Percentiles rank a stretch among this genome's conserved stretches.
These are phyloP conservation scores for Madurella fahalii DNA, from an alignment of 2,329 filamentous ascomycete species.

Conservation along the genomic window DNA sequence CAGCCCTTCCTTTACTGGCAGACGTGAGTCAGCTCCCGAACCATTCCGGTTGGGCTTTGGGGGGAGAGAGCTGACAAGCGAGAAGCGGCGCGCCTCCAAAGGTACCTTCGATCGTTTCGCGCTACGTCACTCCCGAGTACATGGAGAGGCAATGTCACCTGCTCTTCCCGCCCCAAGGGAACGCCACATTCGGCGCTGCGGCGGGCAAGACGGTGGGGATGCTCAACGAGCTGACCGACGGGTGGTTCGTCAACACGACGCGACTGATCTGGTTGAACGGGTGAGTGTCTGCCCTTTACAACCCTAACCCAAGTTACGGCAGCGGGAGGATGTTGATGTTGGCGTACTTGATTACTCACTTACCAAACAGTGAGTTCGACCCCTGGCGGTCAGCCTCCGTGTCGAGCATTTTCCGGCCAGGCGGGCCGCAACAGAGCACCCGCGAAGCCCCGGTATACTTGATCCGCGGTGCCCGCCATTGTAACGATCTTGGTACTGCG, in stretches of 20 bases:
- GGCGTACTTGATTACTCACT: neutral
- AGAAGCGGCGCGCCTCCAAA: slow-evolving; percentile 44
- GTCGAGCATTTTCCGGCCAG: slow-evolving; percentile 49
- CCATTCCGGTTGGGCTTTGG: neutral
- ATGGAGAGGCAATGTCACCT: slow-evolving; percentile 52
- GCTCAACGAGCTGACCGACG: slow-evolving; percentile 51
- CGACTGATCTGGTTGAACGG: slow-evolving; percentile 57
- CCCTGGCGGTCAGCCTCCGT: slow-evolving; percentile 56
- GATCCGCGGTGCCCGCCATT: slow-evolving; percentile 52
- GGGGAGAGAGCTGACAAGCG: neutral
- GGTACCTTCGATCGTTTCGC: slow-evolving; percentile 46
- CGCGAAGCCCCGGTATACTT: slow-evolving; percentile 46
- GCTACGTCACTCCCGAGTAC: slow-evolving; percentile 48
- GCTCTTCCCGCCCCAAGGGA: slow-evolving; percentile 49
- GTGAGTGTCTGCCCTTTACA: slow-evolving; percentile 23
- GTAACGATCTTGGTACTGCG: slow-evolving; percentile 46
- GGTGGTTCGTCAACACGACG: slow-evolving; percentile 52
- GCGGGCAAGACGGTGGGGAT: slow-evolving; percentile 42
- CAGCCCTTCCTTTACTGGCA: slow-evolving; percentile 59
- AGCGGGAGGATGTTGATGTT: neutral
- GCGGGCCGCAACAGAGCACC: slow-evolving; percentile 48
- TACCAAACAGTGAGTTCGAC: slow-evolving; percentile 46
- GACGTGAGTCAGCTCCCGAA: slow-evolving; percentile 34
- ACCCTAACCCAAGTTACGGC: neutral
- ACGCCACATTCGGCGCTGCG: slow-evolving; percentile 46